Base-by-base conservation (phyloP, 768 basidiomycete species). In the Cystobasidium onofrii region DNA sequence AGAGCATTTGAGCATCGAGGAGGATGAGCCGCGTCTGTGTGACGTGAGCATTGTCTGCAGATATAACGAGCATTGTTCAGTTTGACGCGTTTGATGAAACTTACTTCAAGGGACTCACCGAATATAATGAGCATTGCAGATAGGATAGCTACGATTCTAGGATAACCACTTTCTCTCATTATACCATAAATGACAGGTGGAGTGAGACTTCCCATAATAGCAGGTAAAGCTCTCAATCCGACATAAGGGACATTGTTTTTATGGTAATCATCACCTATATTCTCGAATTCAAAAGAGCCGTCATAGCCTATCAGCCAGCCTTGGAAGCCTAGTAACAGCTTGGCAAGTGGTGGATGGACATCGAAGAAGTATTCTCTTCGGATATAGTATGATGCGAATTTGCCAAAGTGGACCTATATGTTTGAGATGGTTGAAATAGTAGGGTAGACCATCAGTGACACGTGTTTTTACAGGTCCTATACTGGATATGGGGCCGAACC, bases 161-260 rank as follows among this genome's bases (percentile, higher is more conserved):
- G 92, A 80, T 95, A 97, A 6, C 96, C 96, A 74, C 90, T 90
- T 84, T 98, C 93, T 82, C 96, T 90, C 96, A 98, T 98, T 81
- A 95, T 97, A 27, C 86, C 89, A 79, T 93, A 99, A 0, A 98
- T 88, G 75, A 98, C 83, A 0, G 94, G 90, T 17, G 98, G 82
- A 0, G 95, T 97, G 31, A 96, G 83, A 82, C 90, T 90, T 62
- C 91, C 92, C 34, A 99, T 84, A 75, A 96, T 86, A 1, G 95
- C 96, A 6, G 93, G 92, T 23, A 98, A 86, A 4, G 90, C 88
- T 46, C 96, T 86, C 87, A 99, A 88, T 76, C 93, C 94, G 65
- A 95, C 87, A 78, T 90, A 99, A 9, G 96, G 94, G 0, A 99
- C 93, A 75, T 92, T 88, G 78, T 88, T 85, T 1, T 85, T 84